Base-by-base conservation (phyloP, 2,329 filamentous ascomycete species). In the Nigrospora osmanthi region DNA sequence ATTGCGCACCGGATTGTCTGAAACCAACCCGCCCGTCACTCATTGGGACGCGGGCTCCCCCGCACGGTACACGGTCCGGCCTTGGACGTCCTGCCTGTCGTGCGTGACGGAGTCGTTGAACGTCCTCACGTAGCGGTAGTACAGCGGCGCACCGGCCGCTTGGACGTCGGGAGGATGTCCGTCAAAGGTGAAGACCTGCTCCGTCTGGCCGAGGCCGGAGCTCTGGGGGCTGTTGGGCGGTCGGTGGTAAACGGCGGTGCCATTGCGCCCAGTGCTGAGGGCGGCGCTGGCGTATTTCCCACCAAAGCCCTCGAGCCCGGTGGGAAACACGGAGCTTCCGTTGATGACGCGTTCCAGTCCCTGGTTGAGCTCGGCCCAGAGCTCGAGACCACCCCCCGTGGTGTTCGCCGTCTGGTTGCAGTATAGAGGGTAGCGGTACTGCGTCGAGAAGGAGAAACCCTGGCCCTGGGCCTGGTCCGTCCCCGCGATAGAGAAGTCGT, bases 341-440 rank as follows among this genome's bases (percentile, higher is more conserved):
- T 52, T 46, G 2, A 71, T 56, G 15, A 62, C 57, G 31, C 69
- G 48, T 6, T 60, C 46, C 35, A 72, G 54, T 1, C 67, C 67
- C 49, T 76, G 72, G 23, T 66, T 55, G 1, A 73, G 51, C 34
- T 59, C 49, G 1, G 67, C 70, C 52, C 55, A 63, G 42, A 78
- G 62, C n/a, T 66, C 69, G 43, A 74, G 62, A 51, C 74, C 69
- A 13, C 69, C 69, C 23, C 66, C 58, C 23, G 70, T 56, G 12
- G 67, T 58, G 13, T 60, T 57, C 44, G 73, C 74, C 2, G 71
- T 72, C 14, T 71, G 75, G 53, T 76, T 77, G 40, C 77, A 76
- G 52, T 67, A 72, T 1, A 87, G 61, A 0, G 83, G 83, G 54
- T 85, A 88, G 10, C 61, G 61, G 57, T 81, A 85, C 5, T 55